These are phyloP conservation scores for Bipolaris zeicola DNA, from an alignment of 2,329 filamentous ascomycete species.

Conservation along the genomic window DNA sequence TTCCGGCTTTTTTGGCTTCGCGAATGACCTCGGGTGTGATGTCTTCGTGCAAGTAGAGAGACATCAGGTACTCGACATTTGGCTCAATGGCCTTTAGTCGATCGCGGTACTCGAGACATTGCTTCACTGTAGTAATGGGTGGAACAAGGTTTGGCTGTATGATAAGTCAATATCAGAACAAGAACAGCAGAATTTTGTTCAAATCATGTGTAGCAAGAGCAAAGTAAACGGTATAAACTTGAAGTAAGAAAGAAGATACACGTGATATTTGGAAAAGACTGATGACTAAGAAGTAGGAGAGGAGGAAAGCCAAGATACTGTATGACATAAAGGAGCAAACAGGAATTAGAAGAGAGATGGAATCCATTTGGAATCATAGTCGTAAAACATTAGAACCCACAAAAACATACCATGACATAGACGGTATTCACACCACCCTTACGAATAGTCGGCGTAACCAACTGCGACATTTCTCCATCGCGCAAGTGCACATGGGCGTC, in stretches of 20 bases:
- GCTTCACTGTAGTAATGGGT: conserved; percentile 56
- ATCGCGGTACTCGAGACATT: conserved; percentile 54
- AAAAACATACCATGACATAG: conserved; percentile 56
- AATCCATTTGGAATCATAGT: not conserved
- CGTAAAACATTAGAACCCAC: not conserved
- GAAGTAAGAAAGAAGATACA: too few relatives aligned
- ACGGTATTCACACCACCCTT: conserved; percentile 59
- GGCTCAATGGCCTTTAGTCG: conserved; percentile 54
- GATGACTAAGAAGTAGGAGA: too few relatives aligned
- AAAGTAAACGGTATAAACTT: too few relatives aligned
- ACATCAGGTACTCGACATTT: conserved; percentile 58
- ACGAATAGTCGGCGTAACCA: conserved; percentile 58
- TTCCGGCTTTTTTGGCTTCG: conserved; percentile 73
- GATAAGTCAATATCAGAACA: not conserved
- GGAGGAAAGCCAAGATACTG: too few relatives aligned
- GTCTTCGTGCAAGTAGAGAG: conserved; percentile 56
- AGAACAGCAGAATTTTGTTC: not conserved
- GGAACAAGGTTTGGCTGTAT: conserved; percentile 58
- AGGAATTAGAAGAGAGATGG: not conserved
- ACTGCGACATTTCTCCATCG: conserved; percentile 58
- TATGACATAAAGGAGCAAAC: not conserved
- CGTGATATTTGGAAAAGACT: too few relatives aligned
- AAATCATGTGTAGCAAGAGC: too few relatives aligned
- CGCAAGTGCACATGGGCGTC: conserved; percentile 60
- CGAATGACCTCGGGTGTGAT: conserved; percentile 63